Conservation (phyloP, 2,329 filamentous ascomycete species). For the Talaromyces sp. region DNA sequence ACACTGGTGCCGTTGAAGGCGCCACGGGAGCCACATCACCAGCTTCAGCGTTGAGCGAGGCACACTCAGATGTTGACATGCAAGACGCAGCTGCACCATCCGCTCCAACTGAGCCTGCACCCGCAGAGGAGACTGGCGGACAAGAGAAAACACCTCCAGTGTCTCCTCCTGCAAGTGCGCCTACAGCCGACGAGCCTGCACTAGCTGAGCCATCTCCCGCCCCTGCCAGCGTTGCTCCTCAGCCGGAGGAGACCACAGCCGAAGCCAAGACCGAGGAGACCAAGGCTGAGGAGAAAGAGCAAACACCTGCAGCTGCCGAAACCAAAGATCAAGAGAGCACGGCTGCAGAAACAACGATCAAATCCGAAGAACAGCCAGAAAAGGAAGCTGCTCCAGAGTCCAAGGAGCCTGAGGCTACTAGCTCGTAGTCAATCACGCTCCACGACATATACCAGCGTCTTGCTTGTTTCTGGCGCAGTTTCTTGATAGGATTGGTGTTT, state of each 20-base stretch:
- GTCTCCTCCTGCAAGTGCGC: slow-evolving; percentile 15
- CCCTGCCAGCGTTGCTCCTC: slow-evolving; percentile 17
- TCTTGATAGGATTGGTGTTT: slow-evolving; percentile 33
- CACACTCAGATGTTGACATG: slow-evolving; percentile 22
- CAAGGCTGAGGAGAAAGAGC: slow-evolving; percentile 13
- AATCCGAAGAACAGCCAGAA: slow-evolving; percentile 24
- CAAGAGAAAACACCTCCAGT: slow-evolving; percentile 23
- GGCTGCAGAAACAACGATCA: slow-evolving; percentile 5
- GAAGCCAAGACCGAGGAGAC: slow-evolving; percentile 4
- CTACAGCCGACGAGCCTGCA: slow-evolving; percentile 13
- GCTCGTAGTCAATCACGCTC: slow-evolving; percentile 17
- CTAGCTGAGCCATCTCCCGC: slow-evolving; percentile 17
- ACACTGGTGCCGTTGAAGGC: slow-evolving; percentile 22
- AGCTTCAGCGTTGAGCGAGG: slow-evolving; percentile 23
- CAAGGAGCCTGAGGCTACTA: slow-evolving; percentile 27
- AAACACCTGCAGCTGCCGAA: background rate
- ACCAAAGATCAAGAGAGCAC: slow-evolving; percentile 1
- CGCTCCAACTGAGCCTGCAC: slow-evolving; percentile 13
- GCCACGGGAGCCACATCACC: slow-evolving; percentile 25
- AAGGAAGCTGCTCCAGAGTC: slow-evolving; percentile 23
- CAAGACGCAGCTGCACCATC: slow-evolving; percentile 28
- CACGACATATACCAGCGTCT: background rate
- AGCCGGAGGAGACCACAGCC: slow-evolving; percentile 13
- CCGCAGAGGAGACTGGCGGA: slow-evolving; percentile 14
- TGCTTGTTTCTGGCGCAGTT: slow-evolving; percentile 30